phyloP scores from a whole-genome alignment of 768 basidiomycete species.

The Imleria badia region DNA sequence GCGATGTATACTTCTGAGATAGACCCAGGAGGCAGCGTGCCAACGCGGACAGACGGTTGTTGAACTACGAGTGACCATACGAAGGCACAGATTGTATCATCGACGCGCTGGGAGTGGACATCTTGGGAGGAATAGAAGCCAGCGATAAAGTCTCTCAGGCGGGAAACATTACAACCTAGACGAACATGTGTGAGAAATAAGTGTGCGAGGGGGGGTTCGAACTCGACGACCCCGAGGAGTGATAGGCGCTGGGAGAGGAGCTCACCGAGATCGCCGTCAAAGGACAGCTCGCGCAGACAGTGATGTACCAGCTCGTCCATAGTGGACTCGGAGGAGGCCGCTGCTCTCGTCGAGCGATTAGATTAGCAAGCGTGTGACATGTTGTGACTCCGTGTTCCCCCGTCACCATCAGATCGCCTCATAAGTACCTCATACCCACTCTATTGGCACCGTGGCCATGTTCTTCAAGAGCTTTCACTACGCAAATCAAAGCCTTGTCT shows the following conservation, averaged over 20 bases:
- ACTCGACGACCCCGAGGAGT: constrained; percentile 30
- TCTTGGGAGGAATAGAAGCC: constrained; percentile 56
- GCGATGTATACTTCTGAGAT: constrained; percentile 75
- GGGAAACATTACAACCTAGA: constrained; percentile 72
- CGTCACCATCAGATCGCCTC: no score
- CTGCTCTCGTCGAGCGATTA: constrained; percentile 1
- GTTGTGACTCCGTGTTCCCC: constrained; percentile 1
- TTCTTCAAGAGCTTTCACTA: background rate
- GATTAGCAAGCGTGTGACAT: constrained; percentile 12
- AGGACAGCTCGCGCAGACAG: constrained; percentile 82
- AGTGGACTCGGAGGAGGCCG: background rate
- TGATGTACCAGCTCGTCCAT: constrained; percentile 86
- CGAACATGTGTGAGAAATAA: constrained; percentile 19
- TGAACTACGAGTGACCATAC: constrained; percentile 79
- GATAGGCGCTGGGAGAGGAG: constrained; percentile 15
- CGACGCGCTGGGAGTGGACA: constrained; percentile 54
- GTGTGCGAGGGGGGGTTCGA: constrained; percentile 43
- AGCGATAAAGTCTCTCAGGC: constrained; percentile 65
- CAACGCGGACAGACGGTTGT: constrained; percentile 75
- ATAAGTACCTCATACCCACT: no score
- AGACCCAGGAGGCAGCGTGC: constrained; percentile 57
- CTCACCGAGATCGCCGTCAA: constrained; percentile 89
- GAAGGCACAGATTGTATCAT: constrained; percentile 75
- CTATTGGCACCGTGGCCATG: background rate
- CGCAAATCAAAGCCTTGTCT: background rate